Base-by-base conservation (phyloP, 1,139 yeast genomes). In the Blastobotrys illinoisensis region DNA sequence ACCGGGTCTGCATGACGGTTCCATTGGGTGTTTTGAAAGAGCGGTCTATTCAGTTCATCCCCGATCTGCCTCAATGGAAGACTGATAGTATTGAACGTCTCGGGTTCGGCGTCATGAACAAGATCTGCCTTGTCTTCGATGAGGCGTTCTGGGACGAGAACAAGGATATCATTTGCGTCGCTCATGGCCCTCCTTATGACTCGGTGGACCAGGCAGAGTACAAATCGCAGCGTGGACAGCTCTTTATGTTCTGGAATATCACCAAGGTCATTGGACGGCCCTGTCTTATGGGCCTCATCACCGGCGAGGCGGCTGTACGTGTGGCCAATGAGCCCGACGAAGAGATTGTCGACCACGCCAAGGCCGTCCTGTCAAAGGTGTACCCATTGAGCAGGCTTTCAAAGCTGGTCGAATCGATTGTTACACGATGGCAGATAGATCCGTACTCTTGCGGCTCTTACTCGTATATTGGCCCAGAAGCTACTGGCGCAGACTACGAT, bases 381-480 rank as follows among this genome's bases (percentile, higher is more conserved):
- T 70, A 67, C 58, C 65, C 69, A 1, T 57, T 58, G 28, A 54
- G 52, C 14, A 57, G 54, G 32, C 49, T 58, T 1, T 62, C 68
- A 6, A 60, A 58, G 23, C 66, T 74, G n/a, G 66, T 65, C 1
- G 78, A 74, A 58, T 62, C 70, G 9, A 63, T 74, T 9, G 74
- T 74, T n/a, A 74, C 78, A 0, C 60, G 75, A 32, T 74, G 78
- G 78, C 76, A 74, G 52, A 65, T 69, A 20, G 78, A 74, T 55
- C 74, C 74, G 1, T 72, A 68, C 56, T 57, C 75, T 1, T 59
- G 68, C 21, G 78, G 78, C 3, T 67, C 78, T 1, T 74, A 69
- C 57, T 74, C 77, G 2, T 74, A 72, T 56, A 73, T 74, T 19
- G 78, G 78, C 1, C 64, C 65, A 9, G 75, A 72, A 20, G 78